Evolutionary conservation across 352 stramenopile genomes (phyloP), one percentile per base, ranked within the genome.

Genomic region (Aphanomyces astaci): DNA sequence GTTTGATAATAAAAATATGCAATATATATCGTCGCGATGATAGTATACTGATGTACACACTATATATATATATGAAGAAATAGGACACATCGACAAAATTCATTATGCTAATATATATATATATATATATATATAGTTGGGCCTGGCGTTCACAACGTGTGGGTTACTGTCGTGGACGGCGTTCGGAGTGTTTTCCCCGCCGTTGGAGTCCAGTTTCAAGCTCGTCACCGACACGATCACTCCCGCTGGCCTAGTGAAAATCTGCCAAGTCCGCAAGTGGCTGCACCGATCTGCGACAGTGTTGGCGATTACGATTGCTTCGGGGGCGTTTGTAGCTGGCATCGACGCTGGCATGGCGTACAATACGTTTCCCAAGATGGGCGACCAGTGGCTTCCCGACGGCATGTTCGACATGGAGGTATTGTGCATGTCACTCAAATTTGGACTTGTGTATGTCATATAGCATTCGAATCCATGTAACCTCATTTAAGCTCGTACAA

Each of bases 351-450:
- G 97, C 28, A 90, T 97, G 71, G 96, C 96, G 2, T 99, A 96
- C 90, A 99, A 99, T 78, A 98, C 89, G 24, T 99, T 96, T 72
- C 97, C 97, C 5, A 96, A 97, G 72, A 98, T 99, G 95, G 85
- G 82, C 64, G 89, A 86, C 30, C 76, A 95, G 63, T 98, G 92
- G 92, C 97, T 99, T 57, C 96, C 97, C 3, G 84, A 95, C 53
- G 92, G 97, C 51, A 84, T 98, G 63, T 94, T 97, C 32, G 89
- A 93, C 63, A 64, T 93, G 15, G 76, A 90, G 71, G 71, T 76
- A 53, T n/a, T n/a, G n/a, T n/a, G n/a, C n/a, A n/a, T n/a, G n/a
- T n/a, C n/a, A n/a, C n/a, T n/a, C n/a, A n/a, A n/a, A n/a, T n/a
- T n/a, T n/a, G n/a, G n/a, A n/a, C n/a, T n/a, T n/a, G n/a, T n/a